phyloP scores from a whole-genome alignment of 805 yeast species.

The Metschnikowia shivogae region DNA sequence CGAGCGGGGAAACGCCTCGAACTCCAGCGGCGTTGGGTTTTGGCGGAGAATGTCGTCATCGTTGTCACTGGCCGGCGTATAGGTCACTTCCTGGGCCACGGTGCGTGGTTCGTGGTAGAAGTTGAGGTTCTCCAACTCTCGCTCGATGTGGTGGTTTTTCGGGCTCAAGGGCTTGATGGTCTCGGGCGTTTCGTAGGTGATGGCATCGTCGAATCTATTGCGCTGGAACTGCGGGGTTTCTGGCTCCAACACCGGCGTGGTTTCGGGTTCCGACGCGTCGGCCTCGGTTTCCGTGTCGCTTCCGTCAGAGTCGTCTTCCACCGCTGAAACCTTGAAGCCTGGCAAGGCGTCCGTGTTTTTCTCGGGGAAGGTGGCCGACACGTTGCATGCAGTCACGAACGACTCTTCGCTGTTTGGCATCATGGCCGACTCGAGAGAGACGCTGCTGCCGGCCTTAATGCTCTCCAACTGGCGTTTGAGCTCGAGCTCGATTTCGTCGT shows the following conservation, averaged over 20 bases:
- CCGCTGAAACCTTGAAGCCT: conserved; percentile 6
- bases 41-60: conserved; percentile 15
- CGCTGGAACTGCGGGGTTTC: conserved; percentile 9
- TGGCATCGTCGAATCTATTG: conserved; percentile 2
- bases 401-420: conserved; percentile 10
- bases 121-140: conserved; percentile 30
- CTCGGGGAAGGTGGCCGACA: not conserved
- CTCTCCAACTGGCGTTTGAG: conserved; percentile 35
- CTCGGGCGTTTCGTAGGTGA: conserved; percentile 13
- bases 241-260: conserved; percentile 2
- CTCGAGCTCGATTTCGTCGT: conserved; percentile 34
- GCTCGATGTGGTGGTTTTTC: conserved; percentile 28
- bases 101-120: conserved; percentile 11
- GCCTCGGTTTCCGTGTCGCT: conserved; percentile 9
- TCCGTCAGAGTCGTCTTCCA: not conserved
- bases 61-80: not conserved
- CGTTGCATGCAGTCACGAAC: conserved; percentile 6
- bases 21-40: conserved; percentile 15
- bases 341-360: conserved; percentile 1
- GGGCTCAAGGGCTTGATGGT: conserved; percentile 33
- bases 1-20: conserved; percentile 18
- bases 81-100: not conserved
- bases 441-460: conserved; percentile 25
- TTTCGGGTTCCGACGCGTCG: not conserved
- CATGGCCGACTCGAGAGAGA: conserved; percentile 5